Base-by-base conservation (phyloP, 2,329 filamentous ascomycete genomes). In the Blumeria graminis region DNA sequence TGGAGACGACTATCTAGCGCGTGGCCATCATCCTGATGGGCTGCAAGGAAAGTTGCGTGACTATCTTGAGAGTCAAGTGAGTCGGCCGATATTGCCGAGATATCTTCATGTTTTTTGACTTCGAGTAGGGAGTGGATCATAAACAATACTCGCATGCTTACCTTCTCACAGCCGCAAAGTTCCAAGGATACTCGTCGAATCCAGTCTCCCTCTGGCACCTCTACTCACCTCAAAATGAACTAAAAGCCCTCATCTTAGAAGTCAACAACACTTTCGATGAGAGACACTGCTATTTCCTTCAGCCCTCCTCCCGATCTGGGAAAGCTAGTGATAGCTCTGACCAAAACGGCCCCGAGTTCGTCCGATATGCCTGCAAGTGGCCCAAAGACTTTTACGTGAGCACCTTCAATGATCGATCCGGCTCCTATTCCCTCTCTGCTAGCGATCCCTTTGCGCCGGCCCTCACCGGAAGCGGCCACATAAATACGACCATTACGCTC, bases 181-280 rank as follows among this genome's bases (percentile, higher is more conserved):
- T 86, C 59, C 65, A 85, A 6, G 80, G 81, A 3, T 84, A 84
- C 63, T 76, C 77, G 22, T 86, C 85, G 68, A 88, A 86, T 62
- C 82, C 82, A 0, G 80, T 84, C 2, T 87, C 82, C 0, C 84
- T 88, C 62, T 89, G 84, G 82, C 86, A 87, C 61, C 73, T 89
- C 1, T 88, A 89, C 65, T 75, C 78, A 11, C 61, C 68, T 0
- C 67, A 76, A 8, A 74, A 74, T 57, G 67, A 73, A 6, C 70
- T 88, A 13, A 74, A 71, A 28, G 79, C 78, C 56, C 78, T 86
- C 68, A 72, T 89, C 1, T 64, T 85, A 0, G 84, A 89, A 65
- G 81, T 87, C 50, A 86, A 85, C 67, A 87, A 87, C 62, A 85
- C 82, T 0, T 87, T 86, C 63, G 81, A 77, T 53, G 84, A 88